Percentiles rank a stretch among this genome's conserved stretches.
Conservation (phyloP, 495 filamentous ascomycete genomes). For the Podospora pseudoanserina region DNA sequence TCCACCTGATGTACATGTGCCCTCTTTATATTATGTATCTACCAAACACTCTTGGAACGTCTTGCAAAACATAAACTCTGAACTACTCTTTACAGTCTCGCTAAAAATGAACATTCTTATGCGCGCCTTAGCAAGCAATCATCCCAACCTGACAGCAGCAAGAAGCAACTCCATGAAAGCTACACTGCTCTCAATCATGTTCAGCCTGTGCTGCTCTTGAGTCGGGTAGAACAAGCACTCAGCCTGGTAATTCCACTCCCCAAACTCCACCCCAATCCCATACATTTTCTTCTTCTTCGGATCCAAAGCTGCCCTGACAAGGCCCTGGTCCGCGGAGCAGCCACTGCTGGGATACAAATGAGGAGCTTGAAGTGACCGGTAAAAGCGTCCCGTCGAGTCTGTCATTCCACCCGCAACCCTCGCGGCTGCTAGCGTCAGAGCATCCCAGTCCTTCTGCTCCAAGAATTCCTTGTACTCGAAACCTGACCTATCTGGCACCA, state of each 20-base stretch:
- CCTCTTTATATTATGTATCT: too few species aligned
- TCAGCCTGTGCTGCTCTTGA: background rate
- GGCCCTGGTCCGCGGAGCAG: constrained; percentile 7
- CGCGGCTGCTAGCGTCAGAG: background rate
- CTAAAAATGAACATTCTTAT: too few species aligned
- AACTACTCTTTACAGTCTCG: too few species aligned
- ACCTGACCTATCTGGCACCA: constrained; percentile 7
- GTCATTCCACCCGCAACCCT: constrained; percentile 8
- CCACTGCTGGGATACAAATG: constrained; percentile 12
- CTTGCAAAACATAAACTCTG: too few species aligned
- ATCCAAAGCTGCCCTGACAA: background rate
- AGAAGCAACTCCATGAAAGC: constrained; percentile 11
- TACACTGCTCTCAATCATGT: constrained; percentile 8
- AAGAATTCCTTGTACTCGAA: constrained; percentile 14
- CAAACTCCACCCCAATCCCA: constrained; percentile 13
- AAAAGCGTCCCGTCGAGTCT: constrained; percentile 1
- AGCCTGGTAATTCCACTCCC: background rate
- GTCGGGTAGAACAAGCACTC: constrained; percentile 14
- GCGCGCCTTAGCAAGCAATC: background rate
- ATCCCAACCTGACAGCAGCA: constrained; percentile 6
- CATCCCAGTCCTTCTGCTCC: constrained; percentile 9
- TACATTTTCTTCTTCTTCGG: constrained; percentile 7
- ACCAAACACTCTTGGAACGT: too few species aligned
- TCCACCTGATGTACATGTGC: too few species aligned
- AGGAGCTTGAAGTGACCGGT: background rate